Percentiles rank a stretch among this genome's conserved stretches.
Conservation (phyloP, 2,329 filamentous ascomycete species). For the Xylariaceae sp. region DNA sequence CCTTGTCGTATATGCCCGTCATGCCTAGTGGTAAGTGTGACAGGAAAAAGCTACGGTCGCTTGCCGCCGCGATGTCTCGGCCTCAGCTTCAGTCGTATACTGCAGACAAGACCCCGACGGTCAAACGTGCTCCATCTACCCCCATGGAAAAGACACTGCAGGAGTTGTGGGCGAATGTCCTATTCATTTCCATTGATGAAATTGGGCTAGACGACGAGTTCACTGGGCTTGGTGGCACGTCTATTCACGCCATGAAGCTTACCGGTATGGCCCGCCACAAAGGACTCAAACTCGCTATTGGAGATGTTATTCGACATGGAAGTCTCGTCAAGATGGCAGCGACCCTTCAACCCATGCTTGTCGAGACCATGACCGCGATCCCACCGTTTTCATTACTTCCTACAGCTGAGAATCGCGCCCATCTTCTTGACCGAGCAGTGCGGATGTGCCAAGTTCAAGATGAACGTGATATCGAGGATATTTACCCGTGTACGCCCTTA, state of each 20-base stretch:
- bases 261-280: constrained; percentile 34
- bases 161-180: constrained; percentile 12
- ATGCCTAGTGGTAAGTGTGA: constrained; percentile 6
- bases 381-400: constrained; percentile 6
- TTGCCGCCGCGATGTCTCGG: neutral
- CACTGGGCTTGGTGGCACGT: constrained; percentile 36
- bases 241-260: constrained; percentile 39
- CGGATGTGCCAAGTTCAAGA: constrained; percentile 1
- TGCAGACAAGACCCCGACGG: neutral
- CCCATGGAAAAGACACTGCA: constrained; percentile 22
- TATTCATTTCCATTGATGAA: constrained; percentile 7
- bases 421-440: neutral
- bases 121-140: constrained; percentile 37
- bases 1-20: constrained; percentile 2
- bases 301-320: constrained; percentile 22
- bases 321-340: constrained; percentile 19
- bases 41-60: constrained; percentile 1
- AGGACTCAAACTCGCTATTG: constrained; percentile 23
- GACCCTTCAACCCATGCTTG: neutral
- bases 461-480: neutral
- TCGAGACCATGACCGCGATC: neutral
- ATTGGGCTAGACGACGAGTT: constrained; percentile 30
- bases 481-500: constrained; percentile 7
- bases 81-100: constrained; percentile 1
- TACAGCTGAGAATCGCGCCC: neutral